Conservation (phyloP, 331 rosid genomes). For the Malus hybrid region DNA sequence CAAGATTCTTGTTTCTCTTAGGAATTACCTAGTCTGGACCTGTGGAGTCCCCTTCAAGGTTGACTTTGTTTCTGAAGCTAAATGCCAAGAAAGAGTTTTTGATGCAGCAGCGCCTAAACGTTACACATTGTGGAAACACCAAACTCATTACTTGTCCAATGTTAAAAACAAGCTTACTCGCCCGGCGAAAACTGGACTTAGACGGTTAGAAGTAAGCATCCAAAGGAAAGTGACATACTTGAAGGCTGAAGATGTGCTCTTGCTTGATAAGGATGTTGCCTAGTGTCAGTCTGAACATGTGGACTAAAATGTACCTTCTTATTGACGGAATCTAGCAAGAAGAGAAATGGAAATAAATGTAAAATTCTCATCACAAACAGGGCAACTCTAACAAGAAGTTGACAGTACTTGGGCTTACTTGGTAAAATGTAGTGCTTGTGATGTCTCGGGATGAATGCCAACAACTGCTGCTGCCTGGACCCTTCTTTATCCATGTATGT, state of each 20-base stretch:
- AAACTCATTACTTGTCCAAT: not conserved
- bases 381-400: conserved; percentile 23
- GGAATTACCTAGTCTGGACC: conserved; percentile 45
- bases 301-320: conserved; percentile 78
- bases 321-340: conserved; percentile 59
- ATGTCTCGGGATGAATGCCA: conserved; percentile 90
- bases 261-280: conserved; percentile 40
- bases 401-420: conserved; percentile 43
- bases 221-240: conserved; percentile 36
- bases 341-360: conserved; percentile 15
- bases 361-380: not conserved
- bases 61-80: conserved; percentile 86
- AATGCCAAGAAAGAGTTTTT: conserved; percentile 89
- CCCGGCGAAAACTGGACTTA: not conserved
- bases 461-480: conserved; percentile 79
- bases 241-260: conserved; percentile 53
- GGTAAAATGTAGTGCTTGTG: conserved; percentile 98
- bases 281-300: no score
- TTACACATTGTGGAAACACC: conserved; percentile 11
- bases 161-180: not conserved
- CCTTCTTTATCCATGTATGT: conserved; percentile 79
- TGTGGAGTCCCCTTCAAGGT: conserved; percentile 48
- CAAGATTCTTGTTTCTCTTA: conserved; percentile 5
- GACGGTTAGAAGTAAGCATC: not conserved
- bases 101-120: conserved; percentile 53